Conservation (phyloP, 768 basidiomycete species). For the Lepiota brunneoincarnata region DNA sequence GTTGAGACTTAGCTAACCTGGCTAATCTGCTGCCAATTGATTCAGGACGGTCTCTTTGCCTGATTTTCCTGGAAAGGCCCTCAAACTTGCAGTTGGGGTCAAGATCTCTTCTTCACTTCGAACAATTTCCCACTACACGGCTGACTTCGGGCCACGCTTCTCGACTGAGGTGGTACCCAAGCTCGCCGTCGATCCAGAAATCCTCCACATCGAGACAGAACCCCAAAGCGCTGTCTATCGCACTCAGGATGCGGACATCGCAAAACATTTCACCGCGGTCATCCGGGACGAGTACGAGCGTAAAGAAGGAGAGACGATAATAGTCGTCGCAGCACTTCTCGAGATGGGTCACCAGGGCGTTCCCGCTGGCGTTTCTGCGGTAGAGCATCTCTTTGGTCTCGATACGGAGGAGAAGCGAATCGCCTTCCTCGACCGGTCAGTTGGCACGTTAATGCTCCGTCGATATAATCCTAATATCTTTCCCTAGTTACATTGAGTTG, state of each 20-base stretch:
- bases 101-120: slow-evolving; percentile 56
- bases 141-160: slow-evolving; percentile 56
- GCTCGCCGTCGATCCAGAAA: slow-evolving; percentile 37
- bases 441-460: not conserved
- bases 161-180: slow-evolving; percentile 47
- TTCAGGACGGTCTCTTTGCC: slow-evolving; percentile 46
- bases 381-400: slow-evolving; percentile 44
- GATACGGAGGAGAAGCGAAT: slow-evolving; percentile 44
- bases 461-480: not conserved
- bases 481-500: slow-evolving; percentile 45
- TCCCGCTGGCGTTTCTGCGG: slow-evolving; percentile 40
- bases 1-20: not conserved
- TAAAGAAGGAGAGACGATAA: slow-evolving; percentile 36
- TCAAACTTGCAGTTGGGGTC: slow-evolving; percentile 54
- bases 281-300: slow-evolving; percentile 43
- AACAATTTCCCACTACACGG: slow-evolving; percentile 59
- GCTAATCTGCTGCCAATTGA: slow-evolving; percentile 3
- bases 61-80: slow-evolving; percentile 39
- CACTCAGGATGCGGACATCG: slow-evolving; percentile 38
- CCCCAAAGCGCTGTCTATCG: slow-evolving; percentile 46
- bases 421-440: slow-evolving; percentile 44
- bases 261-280: slow-evolving; percentile 53
- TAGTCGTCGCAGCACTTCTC: slow-evolving; percentile 50
- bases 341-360: slow-evolving; percentile 47
- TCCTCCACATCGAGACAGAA: slow-evolving; percentile 46